Evolutionary conservation across 495 filamentous ascomycete genomes (phyloP), one percentile per base, ranked within the genome.

Genomic region (Tirmania nivea): DNA sequence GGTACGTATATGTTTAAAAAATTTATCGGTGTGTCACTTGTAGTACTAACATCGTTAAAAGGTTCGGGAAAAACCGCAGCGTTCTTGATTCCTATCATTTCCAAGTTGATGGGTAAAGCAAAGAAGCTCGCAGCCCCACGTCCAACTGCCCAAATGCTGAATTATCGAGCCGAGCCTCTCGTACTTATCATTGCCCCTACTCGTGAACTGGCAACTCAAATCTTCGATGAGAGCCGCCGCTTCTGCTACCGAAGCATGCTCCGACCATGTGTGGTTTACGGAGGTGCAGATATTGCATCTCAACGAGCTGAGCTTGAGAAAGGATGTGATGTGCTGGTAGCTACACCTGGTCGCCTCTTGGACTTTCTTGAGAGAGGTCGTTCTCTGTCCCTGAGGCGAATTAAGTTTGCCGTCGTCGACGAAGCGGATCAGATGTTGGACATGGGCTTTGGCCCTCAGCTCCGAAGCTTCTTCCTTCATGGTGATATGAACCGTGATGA

Each of bases 41-140:
- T 3, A 1, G 25, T 31, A 31, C 25, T 31, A 54, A 31, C 25
- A 4, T 16, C 17, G 47, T 34, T 39, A 55, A 9, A 53, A 96
- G 89, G 90, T 20, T 94, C 88, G 39, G 90, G 90, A 53, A 97
- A 97, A 70, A 97, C 90, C 1, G 90, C 80, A 0, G 87, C 90
- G 0, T 97, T 87, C 61, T 65, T 97, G 3, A 80, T 95, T 54
- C 90, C 90, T 0, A 84, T 90, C 48, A 58, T 95, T 42, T 93
- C 86, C 36, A 78, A 84, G 66, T 66, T 95, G 31, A 92, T 94
- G 86, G 90, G 90, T 21, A 96, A 95, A 68, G 84, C 81, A 0
- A 86, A 82, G 66, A 84, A 84, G 66, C 69, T 92, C 2, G 77
- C 78, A 1, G 86, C 82, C 14, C 72, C 78, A 49, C 83, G 86